phyloP scores from a whole-genome alignment of 2,329 filamentous ascomycete species.

The Colletotrichum godetiae region DNA sequence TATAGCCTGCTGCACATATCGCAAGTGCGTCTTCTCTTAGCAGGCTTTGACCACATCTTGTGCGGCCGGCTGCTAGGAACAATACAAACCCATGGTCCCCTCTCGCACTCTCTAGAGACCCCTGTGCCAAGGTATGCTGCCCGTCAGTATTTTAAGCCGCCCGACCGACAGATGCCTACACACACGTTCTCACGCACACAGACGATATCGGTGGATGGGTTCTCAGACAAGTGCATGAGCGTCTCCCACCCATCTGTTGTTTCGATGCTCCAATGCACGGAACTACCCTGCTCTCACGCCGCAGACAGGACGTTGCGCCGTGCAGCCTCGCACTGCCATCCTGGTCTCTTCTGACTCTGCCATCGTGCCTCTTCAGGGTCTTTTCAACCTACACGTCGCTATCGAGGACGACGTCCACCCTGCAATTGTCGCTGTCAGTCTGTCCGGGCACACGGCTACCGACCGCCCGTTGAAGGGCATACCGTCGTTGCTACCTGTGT shows the following conservation, averaged over 20 bases:
- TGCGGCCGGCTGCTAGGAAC: constrained; percentile 1
- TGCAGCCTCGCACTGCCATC: not conserved
- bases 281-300: constrained; percentile 8
- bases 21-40: not conserved
- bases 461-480: constrained; percentile 3
- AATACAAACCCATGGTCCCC: not conserved
- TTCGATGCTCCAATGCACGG: constrained; percentile 22
- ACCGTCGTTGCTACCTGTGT: not conserved
- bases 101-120: not conserved
- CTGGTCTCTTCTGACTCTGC: constrained; percentile 4
- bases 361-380: constrained; percentile 12
- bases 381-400: not conserved
- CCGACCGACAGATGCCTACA: not conserved
- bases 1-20: not conserved
- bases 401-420: not conserved
- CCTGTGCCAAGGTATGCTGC: not conserved
- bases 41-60: not conserved
- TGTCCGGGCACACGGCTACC: constrained; percentile 8
- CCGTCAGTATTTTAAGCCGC: constrained; percentile 16
- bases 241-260: constrained; percentile 23
- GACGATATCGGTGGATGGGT: not conserved
- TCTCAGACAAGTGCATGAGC: constrained; percentile 33
- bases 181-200: not conserved
- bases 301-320: not conserved
- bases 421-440: constrained; percentile 21